Evolutionary conservation across 129 eudicot species (phyloP), one percentile per base, ranked within the genome.

Genomic region (Artemisia tridentata): DNA sequence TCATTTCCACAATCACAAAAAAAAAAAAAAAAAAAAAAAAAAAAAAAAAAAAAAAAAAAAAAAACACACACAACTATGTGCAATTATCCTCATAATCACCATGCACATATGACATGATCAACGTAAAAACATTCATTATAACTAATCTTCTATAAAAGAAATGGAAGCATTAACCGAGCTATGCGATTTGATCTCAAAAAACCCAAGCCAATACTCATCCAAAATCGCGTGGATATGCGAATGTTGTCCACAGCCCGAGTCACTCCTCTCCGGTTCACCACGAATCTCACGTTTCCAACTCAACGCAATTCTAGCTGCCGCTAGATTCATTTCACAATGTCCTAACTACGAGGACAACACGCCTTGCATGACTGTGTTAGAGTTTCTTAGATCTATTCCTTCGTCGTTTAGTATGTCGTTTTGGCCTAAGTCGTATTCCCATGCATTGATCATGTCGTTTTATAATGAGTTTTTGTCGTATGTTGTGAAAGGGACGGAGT

Each of bases 131-230:
- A 52, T 69, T 51, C 65, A 60, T 53, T 34, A 61, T 61, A 50
- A 61, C 34, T 8, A 6, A 52, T 76, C 23, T 27, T 68, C 29
- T 11, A 59, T 7, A 4, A 23, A 77, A 7, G 5, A 2, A 27
- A 93, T 93, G 99, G 97, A 93, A 76, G 78, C 99, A 67, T 74
- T 93, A 80, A 71, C 81, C 20, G 96, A 93, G 96, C 86, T 90
- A 5, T 90, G 92, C 64, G 96, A 93, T 81, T 46, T 90, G 76
- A 90, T 90, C 54, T 81, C 84, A 2, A 78, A 87, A 21, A 80
- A 86, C 52, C 97, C 99, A 7, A 70, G 53, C 11, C 80, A 76
- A 76, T 90, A 87, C 73, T 50, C 77, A 2, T 79, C 70, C 45
- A 93, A 90, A 75, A 68, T 93, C 15, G 68, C 75, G 3, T 93